Evolutionary conservation across 345 rosid species (phyloP), one percentile per base, ranked within the genome.

Genomic region (Moringa oleifera): DNA sequence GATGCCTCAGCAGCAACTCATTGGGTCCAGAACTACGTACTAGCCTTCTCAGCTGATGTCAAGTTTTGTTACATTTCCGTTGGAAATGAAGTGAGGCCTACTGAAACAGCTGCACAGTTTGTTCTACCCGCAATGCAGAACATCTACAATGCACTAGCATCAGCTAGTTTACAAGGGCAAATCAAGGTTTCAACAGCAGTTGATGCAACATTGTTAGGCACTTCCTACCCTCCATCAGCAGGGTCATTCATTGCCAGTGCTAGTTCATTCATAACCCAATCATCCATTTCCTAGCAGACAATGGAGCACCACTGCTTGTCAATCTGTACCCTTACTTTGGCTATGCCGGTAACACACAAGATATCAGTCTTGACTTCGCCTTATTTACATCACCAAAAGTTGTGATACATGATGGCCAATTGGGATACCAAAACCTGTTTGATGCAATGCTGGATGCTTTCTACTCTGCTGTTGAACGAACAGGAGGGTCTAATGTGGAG

Each of bases 291-390:
- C 54, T 75, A 25, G 61, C 59, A 18, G 49, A 59, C 12, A 61
- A 63, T 0, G 65, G 67, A 12, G 37, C 76, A 6, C 81, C 83
- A 0, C 59, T 76, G 8, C 45, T 76, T 22, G 55, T 74, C 56
- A 76, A 80, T 11, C 71, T 67, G 6, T 81, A 81, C 37, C 84
- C 89, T 59, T 81, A 76, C 67, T 78, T 68, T 18, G 61, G 83
- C n/a, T 76, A 76, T 33, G 51, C 70, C 0, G 31, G 65, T 0
- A 66, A 86, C 41, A 78, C 78, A 1, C 0, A 0, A 1, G 51
- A 65, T 36, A 55, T 83, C 13, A 25, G 25, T 0, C 25, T 71
- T 15, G 71, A 78, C 59, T 76, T 75, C 6, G 80, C 78, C 4
- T 55, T 28, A 21, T 67, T 63, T 58, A 59, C 20, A 0, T 49